Evolutionary conservation across 192 early-diverging fungal species (phyloP).

Genomic region (Podila verticillata): DNA sequence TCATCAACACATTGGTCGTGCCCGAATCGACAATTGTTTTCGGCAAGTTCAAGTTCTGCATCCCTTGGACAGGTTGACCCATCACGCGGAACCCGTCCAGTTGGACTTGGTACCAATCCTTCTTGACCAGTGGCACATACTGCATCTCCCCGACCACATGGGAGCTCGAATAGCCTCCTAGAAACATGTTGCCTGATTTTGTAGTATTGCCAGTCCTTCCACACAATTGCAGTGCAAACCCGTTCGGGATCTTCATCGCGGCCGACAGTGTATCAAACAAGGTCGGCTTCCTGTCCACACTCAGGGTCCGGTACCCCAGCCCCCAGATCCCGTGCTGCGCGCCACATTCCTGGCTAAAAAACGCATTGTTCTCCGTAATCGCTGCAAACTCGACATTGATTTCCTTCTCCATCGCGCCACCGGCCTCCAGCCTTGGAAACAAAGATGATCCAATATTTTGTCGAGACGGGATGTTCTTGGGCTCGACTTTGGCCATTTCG

Average conservation of each 20-base stretch:
- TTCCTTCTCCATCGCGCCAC: conserved; percentile 40
- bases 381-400: conserved; percentile 47
- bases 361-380: conserved; percentile 27
- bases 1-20: conserved; percentile 49
- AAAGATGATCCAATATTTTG: background rate
- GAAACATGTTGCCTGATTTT: conserved; percentile 45
- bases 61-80: conserved; percentile 23
- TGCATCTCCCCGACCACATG: conserved; percentile 43
- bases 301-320: conserved; percentile 22
- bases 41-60: conserved; percentile 44
- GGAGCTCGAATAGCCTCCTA: conserved; percentile 28
- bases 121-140: conserved; percentile 35
- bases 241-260: conserved; percentile 45
- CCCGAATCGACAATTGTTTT: conserved; percentile 46
- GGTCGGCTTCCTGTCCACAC: conserved; percentile 29
- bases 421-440: background rate
- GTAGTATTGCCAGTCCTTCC: conserved; percentile 22
- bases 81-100: conserved; percentile 48
- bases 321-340: conserved; percentile 50
- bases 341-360: conserved; percentile 46
- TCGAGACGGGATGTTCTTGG: background rate
- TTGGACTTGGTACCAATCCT: conserved; percentile 46
- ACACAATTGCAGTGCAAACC: conserved; percentile 48
- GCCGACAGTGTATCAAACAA: conserved; percentile 43
- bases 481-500: conserved; percentile 42